Evolutionary conservation across 352 stramenopile genomes (phyloP), one percentile per base, ranked within the genome.

Genomic region (Halophytophthora batemanensis): DNA sequence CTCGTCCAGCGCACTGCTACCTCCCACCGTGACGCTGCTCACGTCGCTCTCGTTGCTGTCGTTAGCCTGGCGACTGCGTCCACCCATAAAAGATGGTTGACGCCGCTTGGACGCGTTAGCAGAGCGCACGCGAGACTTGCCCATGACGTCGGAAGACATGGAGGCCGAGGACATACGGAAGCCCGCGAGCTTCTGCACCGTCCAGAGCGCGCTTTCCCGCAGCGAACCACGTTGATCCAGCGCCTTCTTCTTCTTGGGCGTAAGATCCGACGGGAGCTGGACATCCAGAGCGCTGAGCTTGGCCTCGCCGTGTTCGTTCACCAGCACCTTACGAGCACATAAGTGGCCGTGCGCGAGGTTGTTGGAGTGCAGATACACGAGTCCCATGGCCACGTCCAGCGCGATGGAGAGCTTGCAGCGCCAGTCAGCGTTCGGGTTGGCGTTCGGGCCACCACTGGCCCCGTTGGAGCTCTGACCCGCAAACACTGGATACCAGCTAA

Each of bases 201-300:
- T 71, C 67, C 67, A 74, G 15, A 59, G 28, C 15, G 64, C 77
- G 29, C 68, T 84, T 36, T 81, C 64, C 31, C 74, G 56, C 3
- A 82, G 55, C n/a, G 77, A 87, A 8, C 51, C 66, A 2, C 70
- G 71, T 41, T 68, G 50, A 31, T 76, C 56, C 19, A 67, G 58
- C 13, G 54, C 50, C 50, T 47, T 38, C 0, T 66, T 50, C 35
- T 56, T 52, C 1, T 21, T 40, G 5, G 22, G 28, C 28, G 21
- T 34, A 6, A 66, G 17, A 19, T 69, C 63, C 4, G 65, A 64
- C 4, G 66, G 59, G 11, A 84, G 50, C 14, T 74, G 36, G 28
- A 90, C 52, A 45, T 90, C 74, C 58, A 90, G 73, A 14, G 67
- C 77, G 38, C 74, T 86, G n/a, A 93, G 67, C 53, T 93, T 93